Base-by-base conservation (phyloP, 2,329 filamentous ascomycete species). In the Colletotrichum eremochloae region DNA sequence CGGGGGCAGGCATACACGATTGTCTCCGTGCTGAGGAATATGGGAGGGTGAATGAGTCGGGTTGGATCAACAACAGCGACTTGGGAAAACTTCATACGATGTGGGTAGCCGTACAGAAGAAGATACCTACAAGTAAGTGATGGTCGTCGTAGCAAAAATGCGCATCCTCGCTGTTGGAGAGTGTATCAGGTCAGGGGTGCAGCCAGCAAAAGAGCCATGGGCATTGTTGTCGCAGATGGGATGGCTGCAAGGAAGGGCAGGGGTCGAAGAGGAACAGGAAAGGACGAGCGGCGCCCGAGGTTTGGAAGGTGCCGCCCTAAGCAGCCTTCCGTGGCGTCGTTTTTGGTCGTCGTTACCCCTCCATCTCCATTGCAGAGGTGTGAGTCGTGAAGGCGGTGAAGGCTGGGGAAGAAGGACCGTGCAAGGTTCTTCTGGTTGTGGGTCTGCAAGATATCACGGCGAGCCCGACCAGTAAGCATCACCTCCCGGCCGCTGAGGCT, bases 371-470 rank as follows among this genome's bases (percentile, higher is more conserved):
- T 2, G n/a, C 40, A 42, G 42, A 44, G 56, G 57, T 36, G 20
- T 15, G 56, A 42, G 31, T 67, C n/a, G n/a, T 62, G 29, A 55
- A 64, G 66, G 66, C 60, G 66, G 60, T 69, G 66, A 72, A 69
- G 60, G n/a, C 20, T 24, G 15, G 44, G 44, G 44, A 20, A 31
- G 18, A 50, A 15, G 15, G 40, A 12, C 18, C n/a, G 9, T n/a
- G 46, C 46, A 42, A 33, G 60, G 60, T 50, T 29, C 57, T 46
- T 31, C n/a, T 3, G 33, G 14, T 24, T 38, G 60, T 52, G 60
- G 60, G 15, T 29, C 24, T 48, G 14, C 15, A 42, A 18, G 8
- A 36, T 64, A 52, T 24, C 38, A n/a, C 33, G 36, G 62, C 48
- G 4, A 7, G 29, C 24, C 29, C 20, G 38, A 36, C 69, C 69